These are phyloP conservation scores for Rusavskia elegans DNA, from an alignment of 495 filamentous ascomycete genomes.

Conservation along the genomic window DNA sequence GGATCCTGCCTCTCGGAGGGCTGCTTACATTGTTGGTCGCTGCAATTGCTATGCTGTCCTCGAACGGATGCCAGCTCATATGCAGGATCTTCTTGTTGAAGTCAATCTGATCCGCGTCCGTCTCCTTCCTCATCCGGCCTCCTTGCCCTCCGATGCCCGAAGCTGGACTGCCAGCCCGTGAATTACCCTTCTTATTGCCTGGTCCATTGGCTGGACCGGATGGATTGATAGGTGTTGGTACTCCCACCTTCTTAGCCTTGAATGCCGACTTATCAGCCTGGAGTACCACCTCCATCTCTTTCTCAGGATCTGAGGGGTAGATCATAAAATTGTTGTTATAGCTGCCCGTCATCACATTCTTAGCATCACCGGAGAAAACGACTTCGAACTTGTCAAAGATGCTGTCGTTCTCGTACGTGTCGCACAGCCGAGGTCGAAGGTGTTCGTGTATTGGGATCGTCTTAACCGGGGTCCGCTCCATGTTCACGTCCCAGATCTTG, in stretches of 20 bases:
- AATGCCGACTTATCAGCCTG: slow-evolving; percentile 98
- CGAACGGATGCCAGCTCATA: slow-evolving; percentile 99
- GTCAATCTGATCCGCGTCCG: slow-evolving; percentile 97
- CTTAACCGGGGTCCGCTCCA: slow-evolving; percentile 93
- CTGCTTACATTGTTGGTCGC: slow-evolving; percentile 93
- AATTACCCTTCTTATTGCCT: slow-evolving; percentile 67
- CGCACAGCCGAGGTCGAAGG: slow-evolving; percentile 82
- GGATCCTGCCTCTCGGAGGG: background rate
- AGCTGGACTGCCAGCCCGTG: slow-evolving; percentile 78
- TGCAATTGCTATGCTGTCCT: slow-evolving; percentile 98
- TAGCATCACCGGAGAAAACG: slow-evolving; percentile 93
- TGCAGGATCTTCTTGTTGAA: slow-evolving; percentile 99
- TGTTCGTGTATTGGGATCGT: slow-evolving; percentile 98
- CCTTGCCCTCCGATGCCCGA: slow-evolving; percentile 59
- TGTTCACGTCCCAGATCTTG: slow-evolving; percentile 99
- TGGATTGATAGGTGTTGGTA: slow-evolving; percentile 90
- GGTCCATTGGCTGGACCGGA: slow-evolving; percentile 51
- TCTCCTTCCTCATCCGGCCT: slow-evolving; percentile 95
- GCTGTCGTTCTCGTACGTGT: slow-evolving; percentile 98
- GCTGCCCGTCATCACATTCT: slow-evolving; percentile 98
- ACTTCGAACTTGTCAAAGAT: slow-evolving; percentile 99
- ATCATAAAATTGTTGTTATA: slow-evolving; percentile 99
- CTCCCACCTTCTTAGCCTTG: slow-evolving; percentile 98
- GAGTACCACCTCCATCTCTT: slow-evolving; percentile 91
- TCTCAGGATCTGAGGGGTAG: slow-evolving; percentile 87